A percentile compares a stretch with the other conserved stretches of the same genome.
phyloP scores from a whole-genome alignment of 2,329 filamentous ascomycete genomes.

The Arthrobotrys musiformis region DNA sequence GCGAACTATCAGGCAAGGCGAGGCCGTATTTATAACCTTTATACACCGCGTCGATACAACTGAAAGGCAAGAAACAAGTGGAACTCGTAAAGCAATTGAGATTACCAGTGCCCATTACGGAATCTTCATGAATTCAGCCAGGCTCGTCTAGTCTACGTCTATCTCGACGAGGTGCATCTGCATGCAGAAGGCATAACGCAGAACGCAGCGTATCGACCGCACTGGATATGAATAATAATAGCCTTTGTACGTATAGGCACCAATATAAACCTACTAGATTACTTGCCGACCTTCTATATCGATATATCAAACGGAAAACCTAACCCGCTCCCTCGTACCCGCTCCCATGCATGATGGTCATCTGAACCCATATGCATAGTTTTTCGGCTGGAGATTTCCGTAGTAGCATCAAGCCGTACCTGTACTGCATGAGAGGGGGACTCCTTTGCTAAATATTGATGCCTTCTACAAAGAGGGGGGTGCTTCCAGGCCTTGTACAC shows the following conservation, averaged over 20 bases:
- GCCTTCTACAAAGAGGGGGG: neutral
- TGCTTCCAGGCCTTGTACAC: neutral
- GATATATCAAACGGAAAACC: neutral
- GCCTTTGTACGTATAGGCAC: slow-evolving; percentile 1
- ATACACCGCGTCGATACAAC: neutral
- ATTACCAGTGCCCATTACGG: neutral
- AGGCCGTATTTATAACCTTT: slow-evolving; percentile 1
- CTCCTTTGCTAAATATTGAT: neutral
- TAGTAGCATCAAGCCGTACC: neutral
- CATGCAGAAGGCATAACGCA: slow-evolving; percentile 23
- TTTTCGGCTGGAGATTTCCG: neutral
- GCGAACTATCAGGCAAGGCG: slow-evolving; percentile 7
- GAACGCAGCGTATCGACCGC: slow-evolving; percentile 12
- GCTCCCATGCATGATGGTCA: slow-evolving; percentile 7
- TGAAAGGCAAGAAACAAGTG: neutral
- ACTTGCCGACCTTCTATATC: no score
- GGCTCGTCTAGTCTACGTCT: neutral
- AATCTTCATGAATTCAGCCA: neutral
- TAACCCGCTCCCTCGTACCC: neutral
- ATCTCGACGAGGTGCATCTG: neutral
- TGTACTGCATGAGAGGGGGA: neutral
- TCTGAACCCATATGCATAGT: neutral
- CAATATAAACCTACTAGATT: no score
- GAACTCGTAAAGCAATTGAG: neutral
- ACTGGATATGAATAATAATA: slow-evolving; percentile 1